Percentiles rank a stretch among this genome's conserved stretches.
Evolutionary conservation across 2,329 filamentous ascomycete species (phyloP).

Genomic region (Purpureocillium takamizusanense): DNA sequence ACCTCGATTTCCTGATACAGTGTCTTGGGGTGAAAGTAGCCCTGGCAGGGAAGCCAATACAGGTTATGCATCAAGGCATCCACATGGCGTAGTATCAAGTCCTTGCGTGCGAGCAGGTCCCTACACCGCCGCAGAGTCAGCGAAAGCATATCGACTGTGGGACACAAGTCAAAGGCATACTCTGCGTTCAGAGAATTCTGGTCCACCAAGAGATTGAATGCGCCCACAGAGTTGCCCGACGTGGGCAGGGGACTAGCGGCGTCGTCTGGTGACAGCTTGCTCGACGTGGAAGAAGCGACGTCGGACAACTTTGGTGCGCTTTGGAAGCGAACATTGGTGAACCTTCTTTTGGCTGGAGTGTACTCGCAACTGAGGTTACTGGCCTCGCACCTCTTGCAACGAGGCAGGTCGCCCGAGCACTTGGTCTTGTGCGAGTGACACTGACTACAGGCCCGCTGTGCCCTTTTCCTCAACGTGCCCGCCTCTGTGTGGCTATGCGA

Average conservation of each 20-base stretch:
- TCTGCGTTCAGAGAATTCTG: constrained; percentile 15
- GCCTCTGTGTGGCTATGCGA: constrained; percentile 32
- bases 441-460: constrained; percentile 30
- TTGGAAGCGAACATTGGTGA: constrained; percentile 21
- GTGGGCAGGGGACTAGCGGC: constrained; percentile 11
- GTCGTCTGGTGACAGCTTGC: constrained; percentile 7
- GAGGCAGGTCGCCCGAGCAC: constrained; percentile 30
- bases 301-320: constrained; percentile 5
- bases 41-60: constrained; percentile 28
- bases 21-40: constrained; percentile 26
- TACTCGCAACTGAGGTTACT: constrained; percentile 29
- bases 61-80: constrained; percentile 29
- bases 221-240: constrained; percentile 5
- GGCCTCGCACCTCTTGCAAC: constrained; percentile 27
- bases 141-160: not conserved
- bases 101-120: constrained; percentile 22
- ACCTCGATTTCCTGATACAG: constrained; percentile 26
- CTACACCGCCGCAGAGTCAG: constrained; percentile 8
- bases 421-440: constrained; percentile 34
- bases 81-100: constrained; percentile 26
- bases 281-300: constrained; percentile 2
- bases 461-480: constrained; percentile 29
- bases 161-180: constrained; percentile 11
- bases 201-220: constrained; percentile 14
- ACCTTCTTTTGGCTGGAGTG: constrained; percentile 26